These are phyloP conservation scores for Phytophthora ohioensis DNA, from an alignment of 352 stramenopile genomes.

Conservation along the genomic window DNA sequence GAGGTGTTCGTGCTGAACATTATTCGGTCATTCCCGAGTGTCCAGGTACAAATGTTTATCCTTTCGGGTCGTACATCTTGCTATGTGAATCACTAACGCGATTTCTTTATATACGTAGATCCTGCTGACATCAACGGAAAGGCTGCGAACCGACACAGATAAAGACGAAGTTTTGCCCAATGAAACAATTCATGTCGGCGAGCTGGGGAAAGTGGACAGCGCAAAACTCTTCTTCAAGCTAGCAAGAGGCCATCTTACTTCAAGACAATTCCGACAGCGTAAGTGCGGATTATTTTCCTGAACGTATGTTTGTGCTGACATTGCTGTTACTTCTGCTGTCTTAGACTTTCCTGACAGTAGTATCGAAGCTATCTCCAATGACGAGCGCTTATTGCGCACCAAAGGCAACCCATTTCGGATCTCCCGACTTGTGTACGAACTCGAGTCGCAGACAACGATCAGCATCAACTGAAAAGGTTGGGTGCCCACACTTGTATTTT, in stretches of 20 bases:
- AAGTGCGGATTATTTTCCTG: slow-evolving; percentile 22
- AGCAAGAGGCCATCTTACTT: slow-evolving; percentile 47
- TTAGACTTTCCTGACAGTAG: slow-evolving; percentile 43
- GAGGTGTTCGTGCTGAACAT: slow-evolving; percentile 57
- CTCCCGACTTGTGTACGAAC: slow-evolving; percentile 40
- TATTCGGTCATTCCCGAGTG: slow-evolving; percentile 40
- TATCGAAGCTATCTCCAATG: slow-evolving; percentile 41
- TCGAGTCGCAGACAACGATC: slow-evolving; percentile 29
- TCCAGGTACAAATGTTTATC: slow-evolving; percentile 48
- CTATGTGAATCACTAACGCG: not conserved
- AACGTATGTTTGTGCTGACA: not conserved
- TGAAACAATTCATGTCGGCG: slow-evolving; percentile 43
- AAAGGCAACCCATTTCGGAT: slow-evolving; percentile 48
- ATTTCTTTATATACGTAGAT: slow-evolving; percentile 34
- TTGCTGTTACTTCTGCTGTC: not conserved
- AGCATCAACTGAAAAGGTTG: slow-evolving; percentile 10
- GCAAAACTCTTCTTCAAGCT: slow-evolving; percentile 61
- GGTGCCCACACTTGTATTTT: slow-evolving; percentile 25
- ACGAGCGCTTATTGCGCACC: slow-evolving; percentile 35
- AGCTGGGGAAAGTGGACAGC: slow-evolving; percentile 50
- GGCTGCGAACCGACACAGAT: slow-evolving; percentile 33
- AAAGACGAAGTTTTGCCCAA: slow-evolving; percentile 22
- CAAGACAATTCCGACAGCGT: slow-evolving; percentile 51
- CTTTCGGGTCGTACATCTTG: not conserved
- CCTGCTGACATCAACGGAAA: slow-evolving; percentile 45